phyloP scores from a whole-genome alignment of 2,329 filamentous ascomycete genomes.

The Sarocladium brachiariae region DNA sequence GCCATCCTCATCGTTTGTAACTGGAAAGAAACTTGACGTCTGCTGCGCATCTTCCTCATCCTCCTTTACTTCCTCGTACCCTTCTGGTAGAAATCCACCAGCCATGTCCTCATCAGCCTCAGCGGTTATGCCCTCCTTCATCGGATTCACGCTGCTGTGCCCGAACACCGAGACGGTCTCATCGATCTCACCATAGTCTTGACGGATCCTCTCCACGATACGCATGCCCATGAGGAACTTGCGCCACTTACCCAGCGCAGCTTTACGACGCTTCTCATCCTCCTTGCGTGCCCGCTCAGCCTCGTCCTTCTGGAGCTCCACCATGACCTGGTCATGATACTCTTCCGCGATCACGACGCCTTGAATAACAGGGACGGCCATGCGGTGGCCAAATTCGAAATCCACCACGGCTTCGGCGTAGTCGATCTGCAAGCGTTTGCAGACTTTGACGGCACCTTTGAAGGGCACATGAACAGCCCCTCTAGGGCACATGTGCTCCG shows the following conservation, averaged over 20 bases:
- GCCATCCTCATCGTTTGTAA: slow-evolving; percentile 35
- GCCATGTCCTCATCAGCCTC: slow-evolving; percentile 40
- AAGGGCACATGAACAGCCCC: slow-evolving; percentile 81
- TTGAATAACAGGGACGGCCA: slow-evolving; percentile 86
- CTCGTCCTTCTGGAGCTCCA: slow-evolving; percentile 73
- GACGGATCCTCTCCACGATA: slow-evolving; percentile 68
- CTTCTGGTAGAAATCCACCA: slow-evolving; percentile 56
- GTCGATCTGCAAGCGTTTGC: slow-evolving; percentile 77
- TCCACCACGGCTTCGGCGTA: slow-evolving; percentile 92
- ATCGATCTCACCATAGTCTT: slow-evolving; percentile 64
- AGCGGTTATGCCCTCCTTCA: slow-evolving; percentile 14
- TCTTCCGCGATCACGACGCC: slow-evolving; percentile 85
- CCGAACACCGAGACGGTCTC: slow-evolving; percentile 48
- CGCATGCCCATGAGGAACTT: slow-evolving; percentile 81
- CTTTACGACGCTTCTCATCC: slow-evolving; percentile 72
- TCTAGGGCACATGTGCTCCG: slow-evolving; percentile 80
- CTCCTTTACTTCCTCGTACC: slow-evolving; percentile 42
- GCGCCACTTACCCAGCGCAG: slow-evolving; percentile 70
- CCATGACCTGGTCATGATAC: slow-evolving; percentile 65
- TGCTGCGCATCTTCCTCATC: slow-evolving; percentile 21
- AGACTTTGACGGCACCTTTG: slow-evolving; percentile 69
- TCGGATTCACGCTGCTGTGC: slow-evolving; percentile 29
- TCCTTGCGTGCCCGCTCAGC: slow-evolving; percentile 70
- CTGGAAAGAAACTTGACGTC: slow-evolving; percentile 42
- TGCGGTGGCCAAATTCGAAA: slow-evolving; percentile 92